A percentile compares a stretch with the other conserved stretches of the same genome.
phyloP scores from a whole-genome alignment of 768 basidiomycete genomes.

The Macrolepiota dolichaula region DNA sequence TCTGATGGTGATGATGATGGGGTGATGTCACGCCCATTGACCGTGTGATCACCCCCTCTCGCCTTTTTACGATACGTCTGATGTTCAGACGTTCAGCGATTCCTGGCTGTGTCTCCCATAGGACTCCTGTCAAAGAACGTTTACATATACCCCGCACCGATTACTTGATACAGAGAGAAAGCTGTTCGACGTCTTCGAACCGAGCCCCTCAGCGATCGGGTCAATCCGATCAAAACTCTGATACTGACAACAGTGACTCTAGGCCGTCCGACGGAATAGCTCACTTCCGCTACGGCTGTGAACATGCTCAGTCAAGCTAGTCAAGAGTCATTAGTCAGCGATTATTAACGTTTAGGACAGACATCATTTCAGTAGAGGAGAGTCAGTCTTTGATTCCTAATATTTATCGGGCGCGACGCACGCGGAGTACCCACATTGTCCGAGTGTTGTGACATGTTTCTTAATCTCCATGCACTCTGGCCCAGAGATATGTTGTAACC shows the following conservation, averaged over 20 bases:
- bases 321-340: neutral
- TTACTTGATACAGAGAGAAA: too few species aligned
- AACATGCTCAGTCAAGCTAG: neutral
- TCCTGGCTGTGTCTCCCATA: too few species aligned
- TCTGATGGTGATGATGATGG: neutral
- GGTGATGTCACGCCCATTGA: neutral
- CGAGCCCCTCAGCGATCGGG: too few species aligned
- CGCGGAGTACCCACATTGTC: neutral
- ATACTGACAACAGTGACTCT: too few species aligned
- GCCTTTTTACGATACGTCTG: neutral
- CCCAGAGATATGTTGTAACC: neutral
- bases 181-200: too few species aligned
- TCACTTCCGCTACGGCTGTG: neutral
- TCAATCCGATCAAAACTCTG: too few species aligned
- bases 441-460: neutral
- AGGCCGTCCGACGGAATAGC: neutral
- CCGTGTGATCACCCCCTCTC: neutral
- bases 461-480: neutral
- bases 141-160: too few species aligned
- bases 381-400: too few species aligned
- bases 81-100: too few species aligned
- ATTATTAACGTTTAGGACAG: neutral
- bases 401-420: neutral
- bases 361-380: neutral
- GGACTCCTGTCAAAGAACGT: too few species aligned